Percentiles rank a stretch among this genome's conserved stretches.
Conservation (phyloP, 2,329 filamentous ascomycete species). For the Tympanopsis confertula region DNA sequence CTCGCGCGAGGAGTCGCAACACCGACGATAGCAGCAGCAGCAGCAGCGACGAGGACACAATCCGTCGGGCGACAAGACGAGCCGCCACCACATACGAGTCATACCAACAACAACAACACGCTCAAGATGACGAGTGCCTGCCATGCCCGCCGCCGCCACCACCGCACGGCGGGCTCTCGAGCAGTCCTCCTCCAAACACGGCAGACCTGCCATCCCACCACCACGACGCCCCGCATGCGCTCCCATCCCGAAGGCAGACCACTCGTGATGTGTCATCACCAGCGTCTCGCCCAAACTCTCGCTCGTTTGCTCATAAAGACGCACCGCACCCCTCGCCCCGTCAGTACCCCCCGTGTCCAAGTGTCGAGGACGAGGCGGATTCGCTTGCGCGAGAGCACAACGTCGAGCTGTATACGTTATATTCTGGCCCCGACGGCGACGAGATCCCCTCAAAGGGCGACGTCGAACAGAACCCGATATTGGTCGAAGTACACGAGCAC, state of each 20-base stretch:
- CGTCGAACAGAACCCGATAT: slow-evolving; percentile 56
- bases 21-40: not conserved
- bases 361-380: slow-evolving; percentile 56
- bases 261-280: too few species aligned
- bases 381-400: slow-evolving; percentile 51
- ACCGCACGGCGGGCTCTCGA: not conserved
- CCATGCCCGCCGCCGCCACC: too few species aligned
- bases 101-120: too few species aligned
- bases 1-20: not conserved
- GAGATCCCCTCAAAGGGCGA: slow-evolving; percentile 50
- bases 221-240: not conserved
- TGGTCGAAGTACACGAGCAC: slow-evolving; percentile 48
- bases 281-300: too few species aligned
- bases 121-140: too few species aligned
- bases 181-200: not conserved
- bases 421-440: slow-evolving; percentile 27
- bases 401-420: slow-evolving; percentile 5
- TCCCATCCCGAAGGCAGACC: too few species aligned
- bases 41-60: not conserved
- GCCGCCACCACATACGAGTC: not conserved
- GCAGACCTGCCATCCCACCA: not conserved
- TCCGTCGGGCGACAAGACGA: not conserved
- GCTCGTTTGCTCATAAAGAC: too few species aligned
- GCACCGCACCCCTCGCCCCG: not conserved
- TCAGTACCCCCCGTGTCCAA: slow-evolving; percentile 47